phyloP scores from a whole-genome alignment of 148 eudicot species.

The Diospyros kaki region DNA sequence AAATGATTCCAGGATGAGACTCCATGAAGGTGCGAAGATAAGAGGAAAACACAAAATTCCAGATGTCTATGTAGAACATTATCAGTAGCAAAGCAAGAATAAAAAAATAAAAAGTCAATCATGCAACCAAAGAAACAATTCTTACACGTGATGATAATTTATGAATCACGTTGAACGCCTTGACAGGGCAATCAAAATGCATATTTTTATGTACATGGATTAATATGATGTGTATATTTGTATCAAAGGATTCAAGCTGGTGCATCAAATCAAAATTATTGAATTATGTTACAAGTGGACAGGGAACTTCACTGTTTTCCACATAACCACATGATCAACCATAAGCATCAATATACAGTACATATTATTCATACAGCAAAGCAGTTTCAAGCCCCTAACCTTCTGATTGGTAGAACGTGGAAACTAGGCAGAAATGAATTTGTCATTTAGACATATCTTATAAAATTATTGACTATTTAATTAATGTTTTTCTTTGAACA shows the following conservation, averaged over 20 bases:
- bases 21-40: not conserved
- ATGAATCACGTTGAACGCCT: not conserved
- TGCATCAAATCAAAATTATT: not conserved
- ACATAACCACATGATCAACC: not conserved
- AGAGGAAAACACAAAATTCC: not conserved
- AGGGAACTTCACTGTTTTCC: not conserved
- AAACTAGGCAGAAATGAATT: not conserved
- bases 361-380: not conserved
- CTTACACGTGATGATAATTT: not conserved
- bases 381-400: slow-evolving; percentile 1
- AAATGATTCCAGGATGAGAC: slow-evolving; percentile 8
- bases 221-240: not conserved
- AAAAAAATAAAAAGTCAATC: not conserved
- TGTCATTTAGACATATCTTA: not conserved
- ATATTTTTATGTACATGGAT: not conserved
- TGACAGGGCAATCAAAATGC: not conserved
- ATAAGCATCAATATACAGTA: not conserved
- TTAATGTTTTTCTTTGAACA: too few species aligned
- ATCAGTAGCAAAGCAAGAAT: not conserved
- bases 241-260: not conserved
- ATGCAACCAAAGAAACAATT: not conserved
- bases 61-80: not conserved
- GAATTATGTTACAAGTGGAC: not conserved
- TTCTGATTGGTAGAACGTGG: not conserved
- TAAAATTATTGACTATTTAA: not conserved